These are phyloP conservation scores for Populus simonii DNA, from an alignment of 345 rosid species.

Conservation along the genomic window DNA sequence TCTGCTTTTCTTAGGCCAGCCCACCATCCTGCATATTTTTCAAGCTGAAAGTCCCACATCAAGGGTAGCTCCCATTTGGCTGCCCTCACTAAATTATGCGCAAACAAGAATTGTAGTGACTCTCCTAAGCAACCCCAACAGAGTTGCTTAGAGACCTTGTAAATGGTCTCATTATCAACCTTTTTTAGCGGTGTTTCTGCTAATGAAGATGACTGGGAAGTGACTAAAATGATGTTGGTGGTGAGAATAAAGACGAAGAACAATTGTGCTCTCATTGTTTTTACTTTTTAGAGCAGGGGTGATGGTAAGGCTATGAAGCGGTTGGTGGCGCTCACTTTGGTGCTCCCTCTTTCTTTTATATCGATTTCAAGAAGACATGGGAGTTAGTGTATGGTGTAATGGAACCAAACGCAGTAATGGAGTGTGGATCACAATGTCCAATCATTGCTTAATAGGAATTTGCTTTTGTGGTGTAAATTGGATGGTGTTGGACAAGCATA, in stretches of 20 bases:
- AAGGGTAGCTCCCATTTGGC: conserved; percentile 62
- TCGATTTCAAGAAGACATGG: not conserved
- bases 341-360: not conserved
- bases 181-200: conserved; percentile 1
- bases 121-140: conserved; percentile 71
- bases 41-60: conserved; percentile 67
- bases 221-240: not conserved
- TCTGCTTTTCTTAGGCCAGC: conserved; percentile 60
- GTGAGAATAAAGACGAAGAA: conserved; percentile 20
- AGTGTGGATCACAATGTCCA: too few relatives aligned
- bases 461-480: too few relatives aligned
- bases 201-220: conserved; percentile 17
- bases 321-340: not conserved
- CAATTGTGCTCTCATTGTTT: conserved; percentile 36
- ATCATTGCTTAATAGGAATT: too few relatives aligned
- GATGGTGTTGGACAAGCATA: too few relatives aligned
- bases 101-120: conserved; percentile 62
- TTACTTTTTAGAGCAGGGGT: conserved; percentile 2
- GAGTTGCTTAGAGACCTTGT: conserved; percentile 48
- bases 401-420: too few relatives aligned
- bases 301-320: not conserved
- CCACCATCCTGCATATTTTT: conserved; percentile 74
- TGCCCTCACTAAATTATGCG: conserved; percentile 67
- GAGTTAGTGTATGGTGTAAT: too few relatives aligned
- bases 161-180: conserved; percentile 38